Evolutionary conservation across 139 green algal genomes (phyloP).

Genomic region (Volvox reticuliferus): DNA sequence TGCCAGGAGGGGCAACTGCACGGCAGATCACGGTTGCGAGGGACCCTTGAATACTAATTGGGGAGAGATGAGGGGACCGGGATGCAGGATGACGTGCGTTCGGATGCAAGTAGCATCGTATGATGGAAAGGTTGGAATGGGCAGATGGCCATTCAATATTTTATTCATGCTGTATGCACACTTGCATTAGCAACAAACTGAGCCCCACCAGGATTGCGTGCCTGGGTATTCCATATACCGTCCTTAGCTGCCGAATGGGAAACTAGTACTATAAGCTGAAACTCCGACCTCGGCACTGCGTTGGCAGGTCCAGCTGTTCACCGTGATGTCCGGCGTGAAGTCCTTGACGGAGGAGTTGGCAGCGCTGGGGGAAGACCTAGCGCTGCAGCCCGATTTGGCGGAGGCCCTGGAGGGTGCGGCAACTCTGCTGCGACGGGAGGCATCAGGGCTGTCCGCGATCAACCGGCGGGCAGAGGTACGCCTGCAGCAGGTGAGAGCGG

Average conservation of each 20-base stretch:
- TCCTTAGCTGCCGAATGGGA: no score
- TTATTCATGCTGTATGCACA: not conserved
- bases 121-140: no score
- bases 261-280: no score
- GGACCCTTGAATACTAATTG: not conserved
- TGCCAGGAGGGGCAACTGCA: not conserved
- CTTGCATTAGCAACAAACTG: no score
- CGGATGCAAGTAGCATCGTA: no score
- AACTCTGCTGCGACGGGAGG: not conserved
- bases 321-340: not conserved
- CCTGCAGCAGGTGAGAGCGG: not conserved
- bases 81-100: not conserved
- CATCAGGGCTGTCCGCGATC: not conserved
- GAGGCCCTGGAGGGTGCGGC: conserved; percentile 6
- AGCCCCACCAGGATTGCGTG: no score
- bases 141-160: not conserved
- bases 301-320: conserved; percentile 12
- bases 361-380: not conserved
- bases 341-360: conserved; percentile 11
- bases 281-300: no score
- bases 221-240: no score
- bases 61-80: not conserved
- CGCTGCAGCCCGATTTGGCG: conserved; percentile 36
- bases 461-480: not conserved
- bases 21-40: not conserved